Evolutionary conservation across 441 rosid genomes (phyloP).

Genomic region (Caryocar brasiliense): DNA sequence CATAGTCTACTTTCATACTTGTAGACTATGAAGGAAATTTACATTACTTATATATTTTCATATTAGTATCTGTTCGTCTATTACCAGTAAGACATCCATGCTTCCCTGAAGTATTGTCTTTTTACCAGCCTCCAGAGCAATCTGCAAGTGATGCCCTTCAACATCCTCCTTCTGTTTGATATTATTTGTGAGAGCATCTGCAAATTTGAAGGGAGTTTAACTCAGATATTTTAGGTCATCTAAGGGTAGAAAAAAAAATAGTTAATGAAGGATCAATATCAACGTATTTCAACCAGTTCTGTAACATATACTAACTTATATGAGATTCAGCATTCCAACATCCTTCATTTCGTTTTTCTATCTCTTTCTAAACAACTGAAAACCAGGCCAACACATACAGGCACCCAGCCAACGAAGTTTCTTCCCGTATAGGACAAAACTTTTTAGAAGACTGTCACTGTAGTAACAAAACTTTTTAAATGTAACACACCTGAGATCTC

Average conservation of each 20-base stretch:
- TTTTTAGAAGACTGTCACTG: too few relatives aligned
- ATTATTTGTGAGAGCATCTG: conserved; percentile 60
- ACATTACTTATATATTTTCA: not conserved
- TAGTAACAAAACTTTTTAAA: conserved; percentile 11
- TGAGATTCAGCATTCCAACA: too few relatives aligned
- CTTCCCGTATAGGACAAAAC: too few relatives aligned
- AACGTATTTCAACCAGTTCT: too few relatives aligned
- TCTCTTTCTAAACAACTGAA: not conserved
- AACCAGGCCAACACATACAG: not conserved
- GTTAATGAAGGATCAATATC: not conserved
- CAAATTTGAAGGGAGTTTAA: conserved; percentile 18
- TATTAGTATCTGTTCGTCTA: conserved; percentile 5
- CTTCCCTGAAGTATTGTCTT: conserved; percentile 78
- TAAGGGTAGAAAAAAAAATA: not conserved
- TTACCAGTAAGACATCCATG: conserved; percentile 70
- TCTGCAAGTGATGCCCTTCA: conserved; percentile 48
- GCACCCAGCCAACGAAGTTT: not conserved
- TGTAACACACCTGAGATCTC: conserved; percentile 63
- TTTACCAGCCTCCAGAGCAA: conserved; percentile 66
- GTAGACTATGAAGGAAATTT: not conserved
- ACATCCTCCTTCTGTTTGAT: conserved; percentile 48
- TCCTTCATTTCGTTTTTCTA: not conserved
- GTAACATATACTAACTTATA: too few relatives aligned
- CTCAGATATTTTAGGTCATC: not conserved
- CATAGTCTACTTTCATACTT: too few relatives aligned